Evolutionary conservation across 1,139 yeast genomes (phyloP).

Genomic region (Lodderomyces metapsilosis): DNA sequence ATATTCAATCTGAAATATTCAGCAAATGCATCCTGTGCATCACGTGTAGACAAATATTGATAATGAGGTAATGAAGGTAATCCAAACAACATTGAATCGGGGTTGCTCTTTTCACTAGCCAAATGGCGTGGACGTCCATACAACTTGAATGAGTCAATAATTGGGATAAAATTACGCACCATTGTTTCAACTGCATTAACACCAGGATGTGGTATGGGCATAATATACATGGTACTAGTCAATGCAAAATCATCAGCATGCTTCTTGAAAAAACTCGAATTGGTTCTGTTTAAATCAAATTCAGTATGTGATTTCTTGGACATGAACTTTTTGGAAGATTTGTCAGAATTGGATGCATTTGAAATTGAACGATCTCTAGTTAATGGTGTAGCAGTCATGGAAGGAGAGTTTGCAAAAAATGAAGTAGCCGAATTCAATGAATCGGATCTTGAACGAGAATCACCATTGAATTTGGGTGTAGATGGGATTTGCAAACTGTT

Average conservation of each 20-base stretch:
- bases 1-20: conserved; percentile 27
- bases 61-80: conserved; percentile 58
- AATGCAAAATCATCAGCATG: conserved; percentile 30
- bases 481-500: conserved; percentile 6
- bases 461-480: conserved; percentile 6
- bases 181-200: conserved; percentile 57
- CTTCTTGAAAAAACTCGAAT: conserved; percentile 23
- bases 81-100: conserved; percentile 50
- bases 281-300: conserved; percentile 14
- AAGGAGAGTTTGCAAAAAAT: conserved; percentile 26
- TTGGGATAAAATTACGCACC: conserved; percentile 53
- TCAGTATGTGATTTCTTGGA: conserved; percentile 9
- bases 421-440: conserved; percentile 26
- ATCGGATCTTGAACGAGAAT: conserved; percentile 21
- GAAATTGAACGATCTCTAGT: conserved; percentile 13
- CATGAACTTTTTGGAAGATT: conserved; percentile 3
- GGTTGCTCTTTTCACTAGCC: conserved; percentile 44
- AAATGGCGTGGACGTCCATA: conserved; percentile 57
- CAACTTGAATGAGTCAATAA: conserved; percentile 51
- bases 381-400: conserved; percentile 9
- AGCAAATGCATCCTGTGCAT: conserved; percentile 34
- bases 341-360: conserved; percentile 8
- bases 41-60: conserved; percentile 44
- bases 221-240: conserved; percentile 43
- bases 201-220: conserved; percentile 57